Base-by-base conservation (phyloP, 768 basidiomycete genomes). In the Multifurca ochricompacta region DNA sequence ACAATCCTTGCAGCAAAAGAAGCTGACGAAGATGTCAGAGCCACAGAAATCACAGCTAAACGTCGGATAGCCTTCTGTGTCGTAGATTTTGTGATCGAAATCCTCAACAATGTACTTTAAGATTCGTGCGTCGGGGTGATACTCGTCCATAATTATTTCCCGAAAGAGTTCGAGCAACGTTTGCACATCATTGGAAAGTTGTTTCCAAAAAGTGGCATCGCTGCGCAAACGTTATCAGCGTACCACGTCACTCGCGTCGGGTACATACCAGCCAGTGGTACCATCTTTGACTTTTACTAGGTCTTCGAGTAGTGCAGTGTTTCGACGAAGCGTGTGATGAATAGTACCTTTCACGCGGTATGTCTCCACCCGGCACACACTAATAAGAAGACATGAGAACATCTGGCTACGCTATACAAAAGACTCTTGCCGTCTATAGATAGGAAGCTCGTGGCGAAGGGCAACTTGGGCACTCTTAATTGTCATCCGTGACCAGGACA, bases 401-500 rank as follows among this genome's bases (percentile, higher is more conserved):
- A 16, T 35, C 37, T 51, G 6, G 6, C n/a, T 18, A 6, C 5
- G 10, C 25, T 21, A 18, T 11, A 34, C 46, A 25, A 45, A 37
- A 19, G 54, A 16, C 50, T 6, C 71, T 54, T 53, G 89, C 90
- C 90, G 76, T 65, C 80, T 79, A 66, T 91, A 92, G 13, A 92
- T 76, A 0, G 86, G 86, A 31, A 92, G 72, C 59, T 92, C 90
- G 40, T 85, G 77, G 62, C 80, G 77, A 30, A 85, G 71, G 3
- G 88, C 85, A 0, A 73, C 71, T 36, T 67, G 65, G 13, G 89
- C 65, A 3, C 86, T 83, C 43, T 70, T 65, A 25, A 85, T 62
- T 6, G 86, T 84, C 87, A 92, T 91, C 42, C 90, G 74, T 1
- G 88, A 91, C 90, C 90, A 92, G 1, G 86, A 85, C 4, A 82